These are phyloP conservation scores for Arabidopsis thaliana DNA, from an alignment of 345 rosid species.

Conservation along the genomic window TAIR10.1 NC_003074.8:12954501-12955000, in stretches of 20 bases:
- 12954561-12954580: not conserved
- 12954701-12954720: too few species aligned
- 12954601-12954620: not conserved
- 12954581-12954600: not conserved
- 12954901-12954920: conserved; percentile 86
- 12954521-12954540: not conserved
- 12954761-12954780: too few species aligned
- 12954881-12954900: conserved; percentile 24
- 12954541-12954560: not conserved
- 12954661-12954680: too few species aligned
- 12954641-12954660: not conserved
- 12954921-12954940: conserved; percentile 88
- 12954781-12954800: too few species aligned
- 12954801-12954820: too few species aligned
- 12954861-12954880: not conserved
- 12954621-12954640: not conserved
- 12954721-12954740: too few species aligned
- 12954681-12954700: too few species aligned
- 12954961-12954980: conserved; percentile 10
- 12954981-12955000: not conserved
- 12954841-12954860: not conserved
- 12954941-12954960: conserved; percentile 83
- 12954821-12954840: too few species aligned
- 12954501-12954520: too few species aligned
- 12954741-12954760: too few species aligned